These are phyloP conservation scores for Stromatinia cepivora DNA, from an alignment of 2,329 filamentous ascomycete genomes.

Conservation along the genomic window DNA sequence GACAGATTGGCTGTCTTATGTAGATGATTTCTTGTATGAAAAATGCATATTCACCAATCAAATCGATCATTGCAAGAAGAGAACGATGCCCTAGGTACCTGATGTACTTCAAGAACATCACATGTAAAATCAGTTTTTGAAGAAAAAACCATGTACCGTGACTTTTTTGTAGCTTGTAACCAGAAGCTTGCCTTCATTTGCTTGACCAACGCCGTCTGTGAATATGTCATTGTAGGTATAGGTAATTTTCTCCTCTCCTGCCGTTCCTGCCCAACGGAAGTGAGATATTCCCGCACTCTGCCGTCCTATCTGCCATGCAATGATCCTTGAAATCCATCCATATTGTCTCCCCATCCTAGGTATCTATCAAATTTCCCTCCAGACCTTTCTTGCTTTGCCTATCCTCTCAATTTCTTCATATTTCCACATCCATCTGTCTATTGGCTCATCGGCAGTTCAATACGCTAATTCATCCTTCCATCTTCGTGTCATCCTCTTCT, in stretches of 20 bases:
- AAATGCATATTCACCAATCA: background rate
- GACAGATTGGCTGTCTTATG: slow-evolving; percentile 71
- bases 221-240: slow-evolving; percentile 28
- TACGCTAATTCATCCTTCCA: slow-evolving; percentile 48
- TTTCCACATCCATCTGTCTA: slow-evolving; percentile 21
- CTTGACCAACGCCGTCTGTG: slow-evolving; percentile 37
- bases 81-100: background rate
- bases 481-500: slow-evolving; percentile 54
- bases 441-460: background rate
- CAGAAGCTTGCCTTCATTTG: slow-evolving; percentile 29
- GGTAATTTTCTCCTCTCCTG: slow-evolving; percentile 15
- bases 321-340: background rate
- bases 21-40: slow-evolving; percentile 39
- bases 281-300: background rate
- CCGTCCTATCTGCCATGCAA: background rate
- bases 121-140: background rate
- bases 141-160: background rate
- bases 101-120: background rate
- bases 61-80: background rate
- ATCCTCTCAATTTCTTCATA: background rate
- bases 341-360: background rate
- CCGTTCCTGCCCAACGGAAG: background rate
- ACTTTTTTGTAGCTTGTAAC: slow-evolving; percentile 2
- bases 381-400: background rate
- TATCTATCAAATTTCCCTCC: slow-evolving; percentile 5